Base-by-base conservation (phyloP, 768 basidiomycete genomes). In the Pleurotus eryngii region DNA sequence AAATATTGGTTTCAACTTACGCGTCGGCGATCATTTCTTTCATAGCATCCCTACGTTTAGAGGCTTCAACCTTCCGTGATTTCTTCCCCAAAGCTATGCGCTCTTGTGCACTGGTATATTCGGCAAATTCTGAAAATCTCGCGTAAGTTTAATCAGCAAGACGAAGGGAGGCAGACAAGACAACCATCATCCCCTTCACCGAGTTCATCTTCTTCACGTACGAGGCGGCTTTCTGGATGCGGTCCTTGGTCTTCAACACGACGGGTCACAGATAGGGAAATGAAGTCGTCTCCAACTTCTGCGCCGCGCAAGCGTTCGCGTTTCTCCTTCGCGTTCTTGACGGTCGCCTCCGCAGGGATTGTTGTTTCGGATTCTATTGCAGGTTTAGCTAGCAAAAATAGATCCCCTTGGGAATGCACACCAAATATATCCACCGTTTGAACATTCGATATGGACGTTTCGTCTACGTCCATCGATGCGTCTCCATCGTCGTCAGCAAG, bases 141-240 rank as follows among this genome's bases (percentile, higher is more conserved):
- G 42, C 46, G 27, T 20, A 7, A 24, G 17, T 8, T 48, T 11
- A 14, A 43, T 43, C 51, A 46, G 35, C 46, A 37, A 46, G 27
- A 35, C 30, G n/a, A 35, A 46, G 35, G 17, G 27, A 35, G 17
- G 24, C 20, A 9, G 27, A n/a, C 24, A 18, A 57, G 17, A 68
- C 81, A 42, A 92, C 92, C 92, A 60, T 95, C 92, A 39, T 94
- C 92, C 2, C 86, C 91, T 66, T 94, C 90, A 9, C 92, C 92
- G 1, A 91, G 67, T 61, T 95, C 90, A 68, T 95, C 92, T 40
- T 95, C 92, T 70, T 95, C 92, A 49, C 92, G 76, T 71, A 90
- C 67, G 24, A 95, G 72, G 7, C 92, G 81, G 67, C 90, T 92
- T 62, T 87, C 88, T 5, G 92, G 92, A 75, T 93, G 91, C 5